Percentiles rank a stretch among this genome's conserved stretches.
Evolutionary conservation across 805 yeast genomes (phyloP).

Genomic region (Candida ortonii): DNA sequence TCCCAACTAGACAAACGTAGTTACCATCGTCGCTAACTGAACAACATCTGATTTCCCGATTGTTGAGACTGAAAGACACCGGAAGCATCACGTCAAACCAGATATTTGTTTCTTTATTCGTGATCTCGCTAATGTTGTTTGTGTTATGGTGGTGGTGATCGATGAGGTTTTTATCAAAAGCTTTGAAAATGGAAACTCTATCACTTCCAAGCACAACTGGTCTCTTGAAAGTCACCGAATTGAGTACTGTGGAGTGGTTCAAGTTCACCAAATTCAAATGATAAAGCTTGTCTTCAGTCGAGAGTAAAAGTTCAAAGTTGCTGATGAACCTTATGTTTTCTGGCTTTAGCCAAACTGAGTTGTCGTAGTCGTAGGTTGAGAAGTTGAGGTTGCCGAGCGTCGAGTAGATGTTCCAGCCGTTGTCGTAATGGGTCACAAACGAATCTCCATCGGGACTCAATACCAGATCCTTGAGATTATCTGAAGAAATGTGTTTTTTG

Average conservation of each 20-base stretch:
- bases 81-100: constrained; percentile 51
- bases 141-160: constrained; percentile 31
- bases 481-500: constrained; percentile 36
- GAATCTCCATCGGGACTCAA: constrained; percentile 30
- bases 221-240: constrained; percentile 29
- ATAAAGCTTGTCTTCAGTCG: constrained; percentile 30
- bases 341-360: constrained; percentile 20
- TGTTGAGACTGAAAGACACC: constrained; percentile 40
- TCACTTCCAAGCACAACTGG: constrained; percentile 43
- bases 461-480: constrained; percentile 28
- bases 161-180: constrained; percentile 42
- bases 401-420: constrained; percentile 50
- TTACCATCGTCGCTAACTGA: constrained; percentile 47
- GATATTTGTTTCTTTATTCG: constrained; percentile 38
- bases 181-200: constrained; percentile 43
- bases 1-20: constrained; percentile 49
- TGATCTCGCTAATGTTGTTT: constrained; percentile 15
- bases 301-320: constrained; percentile 35
- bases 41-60: constrained; percentile 41
- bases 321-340: constrained; percentile 20
- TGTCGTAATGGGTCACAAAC: constrained; percentile 25
- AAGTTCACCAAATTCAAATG: constrained; percentile 23
- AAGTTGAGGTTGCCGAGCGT: constrained; percentile 45
- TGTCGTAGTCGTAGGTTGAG: constrained; percentile 38
- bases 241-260: constrained; percentile 25